Base-by-base conservation (phyloP, 2,329 filamentous ascomycete species). In the Colletotrichum navitas region DNA sequence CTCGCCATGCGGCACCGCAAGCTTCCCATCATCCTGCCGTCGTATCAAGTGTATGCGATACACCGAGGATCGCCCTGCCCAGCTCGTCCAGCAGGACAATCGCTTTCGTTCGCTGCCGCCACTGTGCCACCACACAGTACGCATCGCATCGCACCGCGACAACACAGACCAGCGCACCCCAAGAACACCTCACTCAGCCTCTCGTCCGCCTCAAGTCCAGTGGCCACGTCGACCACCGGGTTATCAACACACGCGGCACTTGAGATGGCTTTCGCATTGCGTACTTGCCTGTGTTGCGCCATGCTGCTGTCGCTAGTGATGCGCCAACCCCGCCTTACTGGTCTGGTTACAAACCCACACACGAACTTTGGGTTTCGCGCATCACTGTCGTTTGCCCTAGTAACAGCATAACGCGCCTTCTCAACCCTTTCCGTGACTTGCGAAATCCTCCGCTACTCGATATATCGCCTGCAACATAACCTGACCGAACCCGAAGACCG, bases 321-420 rank as follows among this genome's bases (percentile, higher is more conserved):
- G 47, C 60, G 56, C 68, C 47, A 52, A 71, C 49, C 56, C 63
- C 68, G 68, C 56, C 63, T 56, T 56, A 52, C 36, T 56, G 49
- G 24, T 55, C 34, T 34, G 49, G 24, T 45, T n/a, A 32, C 61
- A 39, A 43, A 29, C 41, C 26, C 29, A 45, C 34, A 32, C 45
- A 52, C 29, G n/a, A 45, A 24, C 29, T 52, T 24, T 34, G 45
- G 54, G 43, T 49, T 43, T 24, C 24, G 62, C 36, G 56, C 64
- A 51, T 39, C 62, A 29, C 43, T 54, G 49, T 39, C 54, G 26
- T 43, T 43, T 49, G 43, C 45, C 43, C 41, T 41, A 39, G 21
- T 39, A 36, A 32, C 39, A 56, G 43, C 58, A 67, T 45, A 41
- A 51, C 26, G n/a, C 64, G 36, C 29, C 24, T 26, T 52, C n/a